Base-by-base conservation (phyloP, 192 early-diverging fungal genomes). In the Funneliformis geosporum region DNA sequence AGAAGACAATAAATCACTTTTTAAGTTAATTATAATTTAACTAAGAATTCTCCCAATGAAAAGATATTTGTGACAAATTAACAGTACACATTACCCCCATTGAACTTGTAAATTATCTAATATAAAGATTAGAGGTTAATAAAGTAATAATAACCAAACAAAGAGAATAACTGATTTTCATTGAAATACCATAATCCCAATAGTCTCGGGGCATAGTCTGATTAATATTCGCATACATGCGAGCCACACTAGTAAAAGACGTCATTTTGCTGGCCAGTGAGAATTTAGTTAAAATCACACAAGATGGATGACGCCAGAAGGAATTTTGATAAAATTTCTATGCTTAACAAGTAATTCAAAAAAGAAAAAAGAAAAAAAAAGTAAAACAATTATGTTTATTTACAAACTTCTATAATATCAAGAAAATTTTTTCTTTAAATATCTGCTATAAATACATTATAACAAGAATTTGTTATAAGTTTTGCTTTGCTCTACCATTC, bases 201-300 rank as follows among this genome's bases (percentile, higher is more conserved):
- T 99, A 98, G 33, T 93, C 88, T 77, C 88, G 87, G 2, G 93
- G 92, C 89, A 91, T 91, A 27, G 92, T 89, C 82, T 86, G 76
- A 86, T 97, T 97, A 62, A 91, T 95, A 83, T 95, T 93, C 16
- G 95, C 92, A 85, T 99, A 98, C n/a, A 92, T 91, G 60, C 96
- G 90, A 74, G 96, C 94, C 70, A 94, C 81, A 80, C 89, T 90
- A 81, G 83, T 82, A 21, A 80, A 82, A 74, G 85, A 80, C 85
- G 83, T 82, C 76, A 80, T 84, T 42, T 33, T 73, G 50, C 50
- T 55, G 16, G 50, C 16, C 50, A 55, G 21, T 21, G 16, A 18
- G 18, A 33, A 33, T 33, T 55, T 55, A 55, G 1, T 55, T 55
- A 6, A 55, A 21, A 21, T 55, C 50, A 55, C 50, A 55, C 50